phyloP scores from a whole-genome alignment of 768 basidiomycete species.

The button mushroom (Agaricus bisporus) region DNA sequence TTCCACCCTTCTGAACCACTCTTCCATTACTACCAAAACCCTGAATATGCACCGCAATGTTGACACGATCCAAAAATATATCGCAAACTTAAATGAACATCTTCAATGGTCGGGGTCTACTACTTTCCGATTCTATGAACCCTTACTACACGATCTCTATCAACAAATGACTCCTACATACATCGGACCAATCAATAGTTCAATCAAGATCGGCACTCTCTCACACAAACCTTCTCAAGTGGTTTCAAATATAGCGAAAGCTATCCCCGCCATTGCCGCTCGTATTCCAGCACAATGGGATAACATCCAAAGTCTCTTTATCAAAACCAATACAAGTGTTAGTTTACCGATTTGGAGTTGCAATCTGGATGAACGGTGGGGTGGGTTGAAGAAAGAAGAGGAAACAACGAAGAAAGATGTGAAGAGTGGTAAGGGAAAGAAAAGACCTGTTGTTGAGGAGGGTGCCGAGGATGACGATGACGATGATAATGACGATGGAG shows the following conservation, averaged over 20 bases:
- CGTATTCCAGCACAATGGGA: conserved; percentile 81
- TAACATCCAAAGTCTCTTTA: conserved; percentile 81
- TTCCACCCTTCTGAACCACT: neutral
- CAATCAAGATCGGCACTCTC: conserved; percentile 76
- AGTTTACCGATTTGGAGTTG: conserved; percentile 92
- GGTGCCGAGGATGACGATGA: conserved; percentile 12
- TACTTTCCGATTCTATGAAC: no score
- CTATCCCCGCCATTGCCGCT: conserved; percentile 68
- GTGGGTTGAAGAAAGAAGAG: conserved; percentile 31
- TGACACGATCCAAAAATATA: neutral
- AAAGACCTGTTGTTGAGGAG: conserved; percentile 7
- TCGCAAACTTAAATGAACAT: neutral
- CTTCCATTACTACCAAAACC: neutral
- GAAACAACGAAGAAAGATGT: conserved; percentile 15
- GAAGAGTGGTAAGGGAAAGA: neutral
- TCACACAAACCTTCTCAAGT: conserved; percentile 72
- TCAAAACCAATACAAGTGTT: conserved; percentile 84
- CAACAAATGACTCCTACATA: neutral
- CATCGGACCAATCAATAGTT: conserved; percentile 33
- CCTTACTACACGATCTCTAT: neutral
- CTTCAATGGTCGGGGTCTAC: neutral
- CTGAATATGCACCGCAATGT: neutral
- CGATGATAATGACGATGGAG: conserved; percentile 14
- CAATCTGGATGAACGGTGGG: conserved; percentile 66
- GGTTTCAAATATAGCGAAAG: conserved; percentile 68